Base-by-base conservation (phyloP, 2,329 filamentous ascomycete genomes). In the Albophoma yamanashiensis region DNA sequence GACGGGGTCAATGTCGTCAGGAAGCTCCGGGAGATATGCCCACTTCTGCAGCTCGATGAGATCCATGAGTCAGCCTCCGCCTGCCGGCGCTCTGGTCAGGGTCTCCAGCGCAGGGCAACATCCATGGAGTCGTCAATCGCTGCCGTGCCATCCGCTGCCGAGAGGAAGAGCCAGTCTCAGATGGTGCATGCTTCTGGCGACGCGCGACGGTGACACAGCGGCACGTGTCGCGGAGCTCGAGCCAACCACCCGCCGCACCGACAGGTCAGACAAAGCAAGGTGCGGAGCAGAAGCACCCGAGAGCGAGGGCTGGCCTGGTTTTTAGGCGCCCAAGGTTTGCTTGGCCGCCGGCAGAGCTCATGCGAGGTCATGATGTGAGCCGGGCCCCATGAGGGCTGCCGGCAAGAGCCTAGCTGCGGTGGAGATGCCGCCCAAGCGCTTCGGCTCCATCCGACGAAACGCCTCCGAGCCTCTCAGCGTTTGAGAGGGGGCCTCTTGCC, bases 1-100 rank as follows among this genome's bases (percentile, higher is more conserved):
- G 39, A 73, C 68, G 17, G 73, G 69, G 34, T 68, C 70, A 58
- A 75, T 72, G 56, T 75, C 71, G 45, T 70, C 63, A 12, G 76
- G 76, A 42, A 74, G 68, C 20, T 71, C 70, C 36, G 72, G 67
- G 31, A 74, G 64, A 56, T 73, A 76, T 58, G 70, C 69, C 74
- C 74, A 76, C 59, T 65, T 66, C 61, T 70, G 70, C 25, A 67
- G 50, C 60, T 73, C 69, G 57, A 73, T 64, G 55, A 75, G 64
- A 59, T 75, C 73, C 73, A 75, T 74, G 50, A 34, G 55, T 39
- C 50, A 17, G n/a, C 42, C 45, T 36, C 42, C 20, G 55, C 34
- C 45, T 42, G 45, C 38, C n/a, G 57, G 61, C 58, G 59, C 58
- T 56, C 14, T 20, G 53, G 55, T 45, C 42, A 38, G 27, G 4